Base-by-base conservation (phyloP, 768 basidiomycete genomes). In the Tubosaeta sp. region DNA sequence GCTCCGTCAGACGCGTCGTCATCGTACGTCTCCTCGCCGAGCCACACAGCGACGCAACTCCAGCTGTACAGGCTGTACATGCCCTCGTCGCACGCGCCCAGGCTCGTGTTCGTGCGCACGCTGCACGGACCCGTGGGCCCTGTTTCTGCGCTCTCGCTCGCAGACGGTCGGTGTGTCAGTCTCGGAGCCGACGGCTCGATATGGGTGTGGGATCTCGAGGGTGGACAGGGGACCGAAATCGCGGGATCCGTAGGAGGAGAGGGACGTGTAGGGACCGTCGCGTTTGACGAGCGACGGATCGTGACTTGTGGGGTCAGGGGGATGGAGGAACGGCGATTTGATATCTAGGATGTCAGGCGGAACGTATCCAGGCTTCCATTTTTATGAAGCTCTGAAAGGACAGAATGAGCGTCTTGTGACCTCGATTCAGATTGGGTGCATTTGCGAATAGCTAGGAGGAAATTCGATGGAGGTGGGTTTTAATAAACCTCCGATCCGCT, bases 191-290 rank as follows among this genome's bases (percentile, higher is more conserved):
- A 88, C 62, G 87, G 87, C 35, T 80, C 80, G 58, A 77, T 92
- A 38, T 90, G 87, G 86, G 86, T 89, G 3, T 92, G 90, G 90
- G 90, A 92, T 69, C 73, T 92, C 29, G 90, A 92, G 64, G 76
- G 73, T 11, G 75, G 71, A 19, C 63, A 68, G 24, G 68, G 72
- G 38, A 61, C 66, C 11, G 72, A 73, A 57, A 69, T 76, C 6
- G 62, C 60, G 29, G 45, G 39, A 2, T 59, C 53, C 0, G 36
- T 50, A 5, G 74, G 72, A 32, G 73, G 76, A 60, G 44, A 57
- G 42, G 46, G 49, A 44, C 51, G 44, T 31, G 30, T 65, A 52
- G 77, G 81, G 7, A 75, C 75, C 5, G 74, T 89, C 39, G 76
- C 74, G 22, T 90, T 90, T 63, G 88, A 90, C 59, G 88, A 90